Conservation (phyloP, 2,329 filamentous ascomycete species). For the Phoma sp. region DNA sequence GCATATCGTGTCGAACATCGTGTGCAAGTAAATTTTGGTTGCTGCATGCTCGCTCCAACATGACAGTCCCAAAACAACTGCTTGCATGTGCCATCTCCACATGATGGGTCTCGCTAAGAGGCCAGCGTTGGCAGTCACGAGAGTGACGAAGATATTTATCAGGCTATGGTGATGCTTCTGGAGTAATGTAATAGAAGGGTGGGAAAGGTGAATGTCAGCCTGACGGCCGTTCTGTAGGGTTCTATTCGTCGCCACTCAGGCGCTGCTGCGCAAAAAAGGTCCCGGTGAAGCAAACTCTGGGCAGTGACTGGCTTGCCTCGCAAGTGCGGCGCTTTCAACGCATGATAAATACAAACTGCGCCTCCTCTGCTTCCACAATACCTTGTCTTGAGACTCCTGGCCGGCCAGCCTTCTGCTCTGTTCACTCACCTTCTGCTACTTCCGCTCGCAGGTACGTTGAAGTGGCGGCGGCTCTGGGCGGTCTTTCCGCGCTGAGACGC, state of each 20-base stretch:
- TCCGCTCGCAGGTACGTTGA: conserved; percentile 12
- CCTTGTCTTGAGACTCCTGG: neutral
- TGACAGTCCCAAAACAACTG: conserved; percentile 28
- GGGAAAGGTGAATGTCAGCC: conserved; percentile 31
- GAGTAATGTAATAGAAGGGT: neutral
- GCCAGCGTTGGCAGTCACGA: conserved; percentile 11
- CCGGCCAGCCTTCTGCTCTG: neutral
- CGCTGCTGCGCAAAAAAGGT: conserved; percentile 27
- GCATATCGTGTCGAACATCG: conserved; percentile 5
- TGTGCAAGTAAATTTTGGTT: conserved; percentile 20
- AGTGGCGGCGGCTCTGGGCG: conserved; percentile 21
- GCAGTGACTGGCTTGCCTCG: conserved; percentile 33
- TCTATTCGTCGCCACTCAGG: conserved; percentile 43
- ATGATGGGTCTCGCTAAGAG: conserved; percentile 14
- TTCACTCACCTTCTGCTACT: conserved; percentile 12
- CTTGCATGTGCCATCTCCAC: conserved; percentile 23
- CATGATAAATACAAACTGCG: conserved; percentile 33
- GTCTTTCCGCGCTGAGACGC: conserved; percentile 46
- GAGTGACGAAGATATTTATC: conserved; percentile 27
- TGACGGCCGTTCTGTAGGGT: conserved; percentile 31
- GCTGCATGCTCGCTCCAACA: conserved; percentile 24
- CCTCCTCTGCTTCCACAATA: conserved; percentile 19
- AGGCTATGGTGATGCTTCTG: conserved; percentile 8
- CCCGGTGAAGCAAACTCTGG: conserved; percentile 42
- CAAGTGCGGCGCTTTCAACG: conserved; percentile 28